Conservation (phyloP, 176 grass and related monocot genomes). For the Panicum miliaceum region DNA sequence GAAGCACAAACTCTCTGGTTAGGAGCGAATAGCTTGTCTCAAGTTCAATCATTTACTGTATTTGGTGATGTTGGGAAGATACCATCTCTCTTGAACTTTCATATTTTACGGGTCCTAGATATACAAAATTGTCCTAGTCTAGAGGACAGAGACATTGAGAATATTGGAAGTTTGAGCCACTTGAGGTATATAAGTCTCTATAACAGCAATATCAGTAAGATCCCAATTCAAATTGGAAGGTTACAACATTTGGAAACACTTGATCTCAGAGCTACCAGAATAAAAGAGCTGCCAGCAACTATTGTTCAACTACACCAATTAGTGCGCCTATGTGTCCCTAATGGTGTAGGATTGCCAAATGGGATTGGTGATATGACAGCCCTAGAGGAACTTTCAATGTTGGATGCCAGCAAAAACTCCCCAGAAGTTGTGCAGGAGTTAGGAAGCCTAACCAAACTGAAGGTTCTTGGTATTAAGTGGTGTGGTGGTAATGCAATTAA, state of each 20-base stretch:
- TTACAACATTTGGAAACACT: conserved; percentile 36
- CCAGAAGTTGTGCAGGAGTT: conserved; percentile 17
- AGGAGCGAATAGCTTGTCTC: background rate
- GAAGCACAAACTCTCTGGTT: background rate
- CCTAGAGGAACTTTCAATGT: conserved; percentile 30
- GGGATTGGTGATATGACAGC: conserved; percentile 32
- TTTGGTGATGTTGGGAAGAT: conserved; percentile 36
- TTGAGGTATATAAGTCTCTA: conserved; percentile 39
- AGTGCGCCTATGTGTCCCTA: conserved; percentile 13
- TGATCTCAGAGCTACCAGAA: conserved; percentile 9
- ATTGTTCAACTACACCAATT: conserved; percentile 27
- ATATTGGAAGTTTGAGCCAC: conserved; percentile 43
- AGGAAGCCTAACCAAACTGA: conserved; percentile 36
- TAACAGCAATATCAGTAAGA: conserved; percentile 4
- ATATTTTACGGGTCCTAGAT: conserved; percentile 41
- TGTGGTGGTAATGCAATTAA: background rate
- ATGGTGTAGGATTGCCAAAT: conserved; percentile 13
- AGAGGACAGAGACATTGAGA: conserved; percentile 16
- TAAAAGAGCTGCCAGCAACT: conserved; percentile 33
- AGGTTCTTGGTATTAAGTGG: conserved; percentile 29
- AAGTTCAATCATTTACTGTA: conserved; percentile 32
- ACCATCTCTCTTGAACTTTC: conserved; percentile 26
- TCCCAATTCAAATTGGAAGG: conserved; percentile 30
- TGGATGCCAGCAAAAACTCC: conserved; percentile 20
- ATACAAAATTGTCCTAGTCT: conserved; percentile 8